phyloP scores from a whole-genome alignment of 306 rosid species.

The Vigna radiata region DNA sequence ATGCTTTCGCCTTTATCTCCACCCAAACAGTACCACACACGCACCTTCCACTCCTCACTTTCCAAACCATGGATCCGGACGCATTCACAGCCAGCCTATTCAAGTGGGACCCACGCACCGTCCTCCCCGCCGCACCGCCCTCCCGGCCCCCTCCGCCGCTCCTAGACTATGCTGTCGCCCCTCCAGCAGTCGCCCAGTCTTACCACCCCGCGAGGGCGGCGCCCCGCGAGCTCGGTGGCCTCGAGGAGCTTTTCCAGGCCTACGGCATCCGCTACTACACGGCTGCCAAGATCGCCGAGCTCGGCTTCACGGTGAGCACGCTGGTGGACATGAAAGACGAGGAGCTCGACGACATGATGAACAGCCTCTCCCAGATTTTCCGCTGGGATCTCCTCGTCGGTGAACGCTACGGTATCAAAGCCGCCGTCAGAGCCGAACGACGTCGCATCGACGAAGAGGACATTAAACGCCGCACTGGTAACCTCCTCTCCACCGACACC shows the following conservation, averaged over 20 bases:
- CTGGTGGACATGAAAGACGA: constrained; percentile 86
- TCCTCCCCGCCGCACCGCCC: constrained; percentile 45
- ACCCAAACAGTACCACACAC: constrained; percentile 49
- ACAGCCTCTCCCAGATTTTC: constrained; percentile 78
- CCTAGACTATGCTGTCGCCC: constrained; percentile 51
- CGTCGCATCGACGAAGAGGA: constrained; percentile 82
- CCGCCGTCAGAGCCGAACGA: constrained; percentile 87
- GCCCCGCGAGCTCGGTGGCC: constrained; percentile 64
- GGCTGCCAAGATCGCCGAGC: constrained; percentile 86
- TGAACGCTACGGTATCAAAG: constrained; percentile 90
- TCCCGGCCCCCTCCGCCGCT: constrained; percentile 39
- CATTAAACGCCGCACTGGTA: constrained; percentile 62
- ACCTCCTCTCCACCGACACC: constrained; percentile 58
- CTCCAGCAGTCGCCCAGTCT: background rate
- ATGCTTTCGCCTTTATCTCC: constrained; percentile 42
- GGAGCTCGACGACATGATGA: constrained; percentile 98
- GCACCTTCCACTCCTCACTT: constrained; percentile 14
- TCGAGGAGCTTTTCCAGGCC: constrained; percentile 84
- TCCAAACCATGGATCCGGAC: constrained; percentile 76
- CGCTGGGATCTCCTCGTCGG: constrained; percentile 94
- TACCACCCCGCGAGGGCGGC: background rate
- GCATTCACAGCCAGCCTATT: constrained; percentile 74
- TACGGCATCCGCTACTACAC: constrained; percentile 89
- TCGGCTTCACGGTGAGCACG: constrained; percentile 89
- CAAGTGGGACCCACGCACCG: constrained; percentile 89